phyloP scores from a whole-genome alignment of 2,329 filamentous ascomycete genomes.

The Mariannaea sp. region DNA sequence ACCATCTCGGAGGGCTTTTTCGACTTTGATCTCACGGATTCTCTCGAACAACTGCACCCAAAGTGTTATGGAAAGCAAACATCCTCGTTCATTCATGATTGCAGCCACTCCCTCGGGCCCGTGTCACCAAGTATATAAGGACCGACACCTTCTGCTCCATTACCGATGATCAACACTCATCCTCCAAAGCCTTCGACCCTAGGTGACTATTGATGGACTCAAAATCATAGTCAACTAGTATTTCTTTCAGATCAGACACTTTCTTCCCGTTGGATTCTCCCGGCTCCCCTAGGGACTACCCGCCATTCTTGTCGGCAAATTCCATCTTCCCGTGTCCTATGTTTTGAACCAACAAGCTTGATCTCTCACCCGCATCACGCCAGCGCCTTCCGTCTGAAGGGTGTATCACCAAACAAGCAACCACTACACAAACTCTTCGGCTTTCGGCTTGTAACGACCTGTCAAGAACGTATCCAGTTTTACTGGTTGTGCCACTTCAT shows the following conservation, averaged over 20 bases:
- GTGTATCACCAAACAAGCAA: slow-evolving; percentile 25
- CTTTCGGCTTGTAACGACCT: slow-evolving; percentile 27
- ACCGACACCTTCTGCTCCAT: slow-evolving; percentile 24
- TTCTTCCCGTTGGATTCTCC: not conserved
- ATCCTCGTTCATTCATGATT: slow-evolving; percentile 31
- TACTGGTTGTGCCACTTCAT: slow-evolving; percentile 18
- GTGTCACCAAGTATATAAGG: slow-evolving; percentile 40
- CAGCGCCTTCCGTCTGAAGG: slow-evolving; percentile 28
- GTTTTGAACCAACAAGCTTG: slow-evolving; percentile 25
- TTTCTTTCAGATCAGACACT: not conserved
- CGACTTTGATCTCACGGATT: slow-evolving; percentile 37
- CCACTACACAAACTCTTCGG: slow-evolving; percentile 35
- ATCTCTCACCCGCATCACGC: slow-evolving; percentile 27
- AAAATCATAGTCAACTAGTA: slow-evolving; percentile 4
- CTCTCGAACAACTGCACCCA: slow-evolving; percentile 34
- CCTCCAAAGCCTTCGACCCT: slow-evolving; percentile 24
- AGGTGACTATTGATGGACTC: not conserved
- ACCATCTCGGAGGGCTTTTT: slow-evolving; percentile 34
- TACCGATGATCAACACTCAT: slow-evolving; percentile 26
- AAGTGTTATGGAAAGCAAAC: slow-evolving; percentile 38
- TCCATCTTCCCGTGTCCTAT: slow-evolving; percentile 1
- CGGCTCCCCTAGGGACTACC: slow-evolving; percentile 1
- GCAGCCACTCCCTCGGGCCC: slow-evolving; percentile 33
- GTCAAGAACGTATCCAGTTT: slow-evolving; percentile 23
- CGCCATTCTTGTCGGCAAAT: slow-evolving; percentile 1